Conservation (phyloP, 306 rosid genomes). For the Castanea sativa region DNA sequence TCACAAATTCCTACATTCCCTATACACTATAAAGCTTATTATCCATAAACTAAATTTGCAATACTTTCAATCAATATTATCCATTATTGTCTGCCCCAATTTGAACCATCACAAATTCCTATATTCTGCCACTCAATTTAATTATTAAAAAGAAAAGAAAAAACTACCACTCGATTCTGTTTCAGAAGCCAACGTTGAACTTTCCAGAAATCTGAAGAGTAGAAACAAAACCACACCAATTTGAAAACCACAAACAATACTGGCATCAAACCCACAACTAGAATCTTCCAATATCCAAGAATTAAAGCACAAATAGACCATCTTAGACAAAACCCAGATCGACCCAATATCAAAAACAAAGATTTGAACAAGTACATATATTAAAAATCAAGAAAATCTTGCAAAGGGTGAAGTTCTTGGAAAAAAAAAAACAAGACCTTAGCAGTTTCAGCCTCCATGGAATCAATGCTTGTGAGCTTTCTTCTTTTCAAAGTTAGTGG, state of each 20-base stretch:
- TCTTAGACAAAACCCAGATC: slow-evolving; percentile 36
- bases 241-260: background rate
- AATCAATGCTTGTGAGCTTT: slow-evolving; percentile 39
- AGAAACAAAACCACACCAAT: background rate
- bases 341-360: slow-evolving; percentile 14
- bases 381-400: background rate
- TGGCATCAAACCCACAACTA: slow-evolving; percentile 14
- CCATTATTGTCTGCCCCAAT: background rate
- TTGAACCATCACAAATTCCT: background rate
- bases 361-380: background rate
- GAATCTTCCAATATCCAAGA: slow-evolving; percentile 1
- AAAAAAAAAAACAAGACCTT: slow-evolving; percentile 30
- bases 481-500: slow-evolving; percentile 52
- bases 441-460: slow-evolving; percentile 56
- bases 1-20: background rate
- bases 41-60: background rate
- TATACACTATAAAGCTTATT: background rate
- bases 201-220: background rate
- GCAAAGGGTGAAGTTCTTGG: background rate
- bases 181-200: background rate
- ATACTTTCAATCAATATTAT: background rate
- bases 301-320: background rate
- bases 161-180: background rate
- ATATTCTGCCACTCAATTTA: background rate
- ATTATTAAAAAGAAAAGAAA: too few relatives aligned